These are phyloP conservation scores for Postia placenta DNA, from an alignment of 768 basidiomycete species.

Conservation along the genomic window DNA sequence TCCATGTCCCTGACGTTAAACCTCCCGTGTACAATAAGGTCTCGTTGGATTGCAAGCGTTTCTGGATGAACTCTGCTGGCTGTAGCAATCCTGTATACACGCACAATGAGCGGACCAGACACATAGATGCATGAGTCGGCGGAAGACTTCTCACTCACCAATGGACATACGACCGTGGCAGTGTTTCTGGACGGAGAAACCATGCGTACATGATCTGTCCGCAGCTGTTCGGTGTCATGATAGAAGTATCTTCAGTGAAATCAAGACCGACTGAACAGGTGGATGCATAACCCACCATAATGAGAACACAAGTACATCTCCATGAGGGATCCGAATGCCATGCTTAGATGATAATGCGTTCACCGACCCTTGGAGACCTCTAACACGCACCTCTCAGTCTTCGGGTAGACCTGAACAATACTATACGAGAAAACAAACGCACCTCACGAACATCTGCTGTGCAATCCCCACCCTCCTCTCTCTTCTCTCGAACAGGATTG, in stretches of 20 bases:
- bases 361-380: conserved; percentile 87
- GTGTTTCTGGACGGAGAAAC: conserved; percentile 74
- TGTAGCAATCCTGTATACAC: conserved; percentile 61
- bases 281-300: too few species aligned
- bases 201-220: conserved; percentile 84
- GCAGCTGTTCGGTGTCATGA: conserved; percentile 41
- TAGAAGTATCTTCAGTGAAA: too few species aligned
- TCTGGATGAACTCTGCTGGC: conserved; percentile 60
- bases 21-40: conserved; percentile 49
- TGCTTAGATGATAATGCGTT: conserved; percentile 68
- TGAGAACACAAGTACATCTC: conserved; percentile 76
- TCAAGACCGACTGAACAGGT: too few species aligned
- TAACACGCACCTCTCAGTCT: conserved; percentile 26
- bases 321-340: conserved; percentile 71
- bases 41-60: conserved; percentile 54
- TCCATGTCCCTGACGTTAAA: conserved; percentile 57
- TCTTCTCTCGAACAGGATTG: conserved; percentile 73
- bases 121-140: not conserved
- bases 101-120: not conserved
- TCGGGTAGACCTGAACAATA: not conserved
- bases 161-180: conserved; percentile 66
- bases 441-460: conserved; percentile 89
- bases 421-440: conserved; percentile 23
- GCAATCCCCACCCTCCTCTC: conserved; percentile 62
- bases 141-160: conserved; percentile 44